phyloP scores from a whole-genome alignment of 768 basidiomycete species.

The Russula abietina region DNA sequence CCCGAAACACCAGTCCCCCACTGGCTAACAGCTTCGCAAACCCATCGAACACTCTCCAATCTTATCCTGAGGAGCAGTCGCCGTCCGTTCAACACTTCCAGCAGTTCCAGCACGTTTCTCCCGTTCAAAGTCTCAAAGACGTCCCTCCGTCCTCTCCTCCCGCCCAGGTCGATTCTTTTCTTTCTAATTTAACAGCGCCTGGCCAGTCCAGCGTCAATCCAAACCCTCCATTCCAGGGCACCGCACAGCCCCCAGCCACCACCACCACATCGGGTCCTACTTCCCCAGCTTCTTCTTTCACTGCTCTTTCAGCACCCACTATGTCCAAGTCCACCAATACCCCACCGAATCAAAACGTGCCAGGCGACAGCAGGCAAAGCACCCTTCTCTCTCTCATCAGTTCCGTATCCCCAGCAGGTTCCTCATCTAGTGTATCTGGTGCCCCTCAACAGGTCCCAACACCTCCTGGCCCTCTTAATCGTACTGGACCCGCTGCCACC shows the following conservation, averaged over 20 bases:
- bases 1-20: conserved; percentile 24
- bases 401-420: conserved; percentile 39
- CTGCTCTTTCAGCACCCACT: conserved; percentile 38
- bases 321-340: conserved; percentile 35
- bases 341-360: conserved; percentile 30
- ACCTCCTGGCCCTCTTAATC: conserved; percentile 54
- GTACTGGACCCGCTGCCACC: conserved; percentile 43
- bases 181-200: conserved; percentile 45
- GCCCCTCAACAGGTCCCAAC: conserved; percentile 60
- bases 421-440: conserved; percentile 28
- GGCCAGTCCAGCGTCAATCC: conserved; percentile 36
- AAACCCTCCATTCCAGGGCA: conserved; percentile 30
- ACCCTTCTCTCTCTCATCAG: conserved; percentile 68
- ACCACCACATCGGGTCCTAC: conserved; percentile 38
- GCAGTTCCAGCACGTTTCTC: conserved; percentile 33
- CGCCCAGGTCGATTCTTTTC: conserved; percentile 62
- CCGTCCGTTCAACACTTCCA: conserved; percentile 19
- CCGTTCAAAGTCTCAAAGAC: conserved; percentile 33
- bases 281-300: conserved; percentile 39
- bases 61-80: conserved; percentile 24
- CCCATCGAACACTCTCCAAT: neutral
- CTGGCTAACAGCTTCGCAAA: neutral
- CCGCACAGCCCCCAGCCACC: conserved; percentile 28
- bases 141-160: conserved; percentile 43
- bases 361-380: conserved; percentile 54